phyloP scores from a whole-genome alignment of 2,329 filamentous ascomycete species.

The Pyrenophora seminiperda region DNA sequence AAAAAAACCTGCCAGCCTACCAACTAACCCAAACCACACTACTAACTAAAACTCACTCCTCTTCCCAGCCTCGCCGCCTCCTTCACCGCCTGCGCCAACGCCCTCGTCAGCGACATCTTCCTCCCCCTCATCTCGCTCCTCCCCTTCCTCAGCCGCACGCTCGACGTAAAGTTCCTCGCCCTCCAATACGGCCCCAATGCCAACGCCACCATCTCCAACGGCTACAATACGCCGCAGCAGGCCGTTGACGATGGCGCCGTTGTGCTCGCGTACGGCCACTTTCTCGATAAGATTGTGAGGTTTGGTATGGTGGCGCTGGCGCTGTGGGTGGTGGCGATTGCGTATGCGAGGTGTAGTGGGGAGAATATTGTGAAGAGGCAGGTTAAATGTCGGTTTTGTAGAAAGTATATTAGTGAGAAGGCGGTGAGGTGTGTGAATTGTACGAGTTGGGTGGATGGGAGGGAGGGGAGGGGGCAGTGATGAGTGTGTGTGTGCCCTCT shows the following conservation, averaged over 20 bases:
- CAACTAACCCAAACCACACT: not conserved
- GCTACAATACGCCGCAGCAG: constrained; percentile 73
- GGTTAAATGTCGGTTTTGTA: constrained; percentile 71
- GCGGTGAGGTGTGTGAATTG: constrained; percentile 63
- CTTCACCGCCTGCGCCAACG: constrained; percentile 73
- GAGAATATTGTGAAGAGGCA: constrained; percentile 74
- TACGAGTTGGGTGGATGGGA: constrained; percentile 63
- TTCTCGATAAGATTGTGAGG: constrained; percentile 67
- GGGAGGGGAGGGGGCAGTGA: constrained; percentile 50
- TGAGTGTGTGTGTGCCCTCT: no score
- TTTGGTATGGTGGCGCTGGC: constrained; percentile 69
- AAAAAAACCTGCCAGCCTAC: no score
- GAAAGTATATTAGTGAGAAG: constrained; percentile 66
- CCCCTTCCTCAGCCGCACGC: constrained; percentile 70
- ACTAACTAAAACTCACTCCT: not conserved
- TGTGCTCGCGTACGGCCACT: constrained; percentile 73
- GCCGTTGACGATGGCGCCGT: constrained; percentile 74
- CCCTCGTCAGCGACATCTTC: constrained; percentile 72
- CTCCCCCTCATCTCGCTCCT: constrained; percentile 72
- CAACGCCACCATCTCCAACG: constrained; percentile 48
- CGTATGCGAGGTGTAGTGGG: constrained; percentile 65
- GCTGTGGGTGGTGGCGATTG: constrained; percentile 66
- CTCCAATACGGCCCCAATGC: constrained; percentile 61
- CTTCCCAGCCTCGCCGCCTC: constrained; percentile 66
- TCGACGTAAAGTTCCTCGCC: constrained; percentile 76